Conservation (phyloP, 345 rosid genomes). For the Fremontodendron californicum region DNA sequence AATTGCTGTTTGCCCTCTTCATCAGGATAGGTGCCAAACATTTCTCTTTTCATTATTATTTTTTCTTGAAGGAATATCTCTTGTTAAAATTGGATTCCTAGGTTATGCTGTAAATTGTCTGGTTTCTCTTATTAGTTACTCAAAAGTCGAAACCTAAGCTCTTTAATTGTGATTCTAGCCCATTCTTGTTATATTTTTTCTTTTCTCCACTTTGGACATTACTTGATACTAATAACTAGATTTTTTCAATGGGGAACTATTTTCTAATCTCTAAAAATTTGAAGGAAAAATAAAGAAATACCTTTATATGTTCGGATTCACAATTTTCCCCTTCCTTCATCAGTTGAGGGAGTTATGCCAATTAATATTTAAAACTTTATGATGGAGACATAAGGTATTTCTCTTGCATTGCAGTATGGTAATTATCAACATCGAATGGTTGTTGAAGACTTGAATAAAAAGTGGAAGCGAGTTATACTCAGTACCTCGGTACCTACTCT, state of each 20-base stretch:
- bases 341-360: neutral
- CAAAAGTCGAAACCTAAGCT: neutral
- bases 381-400: neutral
- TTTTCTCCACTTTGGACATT: neutral
- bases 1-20: neutral
- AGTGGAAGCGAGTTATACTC: constrained; percentile 67
- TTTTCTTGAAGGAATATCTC: neutral
- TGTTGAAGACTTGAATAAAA: constrained; percentile 78
- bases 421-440: constrained; percentile 56
- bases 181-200: neutral
- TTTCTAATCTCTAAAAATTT: neutral
- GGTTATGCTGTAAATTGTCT: neutral
- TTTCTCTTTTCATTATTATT: neutral
- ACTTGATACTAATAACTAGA: neutral
- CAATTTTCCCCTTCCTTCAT: neutral
- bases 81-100: neutral
- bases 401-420: constrained; percentile 51
- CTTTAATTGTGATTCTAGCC: neutral
- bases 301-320: neutral
- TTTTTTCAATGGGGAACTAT: neutral
- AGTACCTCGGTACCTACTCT: constrained; percentile 46
- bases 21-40: neutral
- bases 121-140: neutral
- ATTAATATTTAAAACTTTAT: neutral
- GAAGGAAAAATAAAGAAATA: neutral